A percentile compares a stretch with the other conserved stretches of the same genome.
These are phyloP conservation scores for Bryum argenteum DNA, from an alignment of 225 moss, liverwort and hornwort species.

Conservation along the genomic window DNA sequence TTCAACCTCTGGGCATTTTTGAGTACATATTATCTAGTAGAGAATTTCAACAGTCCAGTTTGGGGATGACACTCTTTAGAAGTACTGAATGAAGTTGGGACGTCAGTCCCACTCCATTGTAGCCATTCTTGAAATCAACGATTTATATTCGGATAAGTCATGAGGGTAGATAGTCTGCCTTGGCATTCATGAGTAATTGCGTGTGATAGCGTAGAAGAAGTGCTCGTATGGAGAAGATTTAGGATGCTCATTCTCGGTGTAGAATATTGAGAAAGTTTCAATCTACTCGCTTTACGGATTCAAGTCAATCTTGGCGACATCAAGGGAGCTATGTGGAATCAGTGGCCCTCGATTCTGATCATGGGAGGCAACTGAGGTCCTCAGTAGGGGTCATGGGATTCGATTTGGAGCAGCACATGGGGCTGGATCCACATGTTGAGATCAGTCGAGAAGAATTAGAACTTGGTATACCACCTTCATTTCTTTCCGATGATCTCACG, in stretches of 20 bases:
- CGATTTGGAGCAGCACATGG: conserved; percentile 26
- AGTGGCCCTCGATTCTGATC: conserved; percentile 18
- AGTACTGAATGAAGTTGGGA: conserved; percentile 17
- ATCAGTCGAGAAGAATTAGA: conserved; percentile 63
- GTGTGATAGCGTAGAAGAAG: conserved; percentile 14
- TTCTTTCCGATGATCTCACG: conserved; percentile 26
- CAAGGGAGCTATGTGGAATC: conserved; percentile 29
- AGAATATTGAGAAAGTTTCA: conserved; percentile 20
- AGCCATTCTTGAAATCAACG: conserved; percentile 10
- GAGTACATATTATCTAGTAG: not conserved
- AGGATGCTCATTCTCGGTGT: not conserved
- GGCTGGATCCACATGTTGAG: conserved; percentile 65
- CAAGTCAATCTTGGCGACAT: not conserved
- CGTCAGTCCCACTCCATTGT: conserved; percentile 15
- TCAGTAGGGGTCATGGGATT: conserved; percentile 33
- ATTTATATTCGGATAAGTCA: conserved; percentile 13
- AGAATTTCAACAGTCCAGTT: conserved; percentile 20
- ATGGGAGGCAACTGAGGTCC: conserved; percentile 29
- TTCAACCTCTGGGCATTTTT: conserved; percentile 7
- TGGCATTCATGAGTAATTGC: conserved; percentile 11
- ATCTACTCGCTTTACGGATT: conserved; percentile 8
- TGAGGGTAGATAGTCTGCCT: conserved; percentile 22
- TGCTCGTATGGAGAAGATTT: conserved; percentile 6
- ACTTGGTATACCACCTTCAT: conserved; percentile 43
- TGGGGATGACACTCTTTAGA: conserved; percentile 23